Base-by-base conservation (phyloP, 2,329 filamentous ascomycete genomes). In the Fusarium albidum region DNA sequence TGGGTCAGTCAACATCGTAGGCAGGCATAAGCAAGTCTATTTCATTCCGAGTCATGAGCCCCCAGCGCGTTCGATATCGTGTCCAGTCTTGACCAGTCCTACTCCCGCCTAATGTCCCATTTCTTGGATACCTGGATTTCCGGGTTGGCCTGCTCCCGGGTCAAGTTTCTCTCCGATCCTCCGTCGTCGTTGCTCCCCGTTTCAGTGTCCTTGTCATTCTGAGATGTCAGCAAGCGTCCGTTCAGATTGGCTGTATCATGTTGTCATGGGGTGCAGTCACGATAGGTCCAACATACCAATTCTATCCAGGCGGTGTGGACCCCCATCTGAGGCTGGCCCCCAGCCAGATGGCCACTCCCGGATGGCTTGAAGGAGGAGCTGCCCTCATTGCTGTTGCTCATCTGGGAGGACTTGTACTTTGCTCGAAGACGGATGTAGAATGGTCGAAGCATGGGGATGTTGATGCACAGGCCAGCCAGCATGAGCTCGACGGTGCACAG, bases 371-470 rank as follows among this genome's bases (percentile, higher is more conserved):
- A 44, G 15, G 25, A 32, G 41, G 25, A 32, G 41, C 41, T 44
- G 10, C 33, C 28, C 4, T 44, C 29, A n/a, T 21, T 44, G 15
- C 9, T n/a, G 29, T 18, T 25, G 15, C 15, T 44, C 12, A n/a
- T 7, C 29, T 44, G 28, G 10, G 41, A 32, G 9, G 41, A 32
- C 29, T 33, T 33, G 41, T 44, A 44, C 29, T 33, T 44, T 9
- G 28, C 13, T 21, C 41, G 28, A 15, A 29, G 13, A 26, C 49
- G 53, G 10, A 43, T 25, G 37, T 57, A 57, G 46, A 57, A 49
- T 11, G 55, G 55, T 12, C 50, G 28, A n/a, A 57, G 50, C 55
- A 57, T 57, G 31, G 55, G 55, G 15, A 57, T 57, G 41, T 45
- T 57, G 50, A 51, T 52, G 41, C 55, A 57, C 28, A 57, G 34